Conservation (phyloP, 257 asterid species). For the Jacaranda copaia region DNA sequence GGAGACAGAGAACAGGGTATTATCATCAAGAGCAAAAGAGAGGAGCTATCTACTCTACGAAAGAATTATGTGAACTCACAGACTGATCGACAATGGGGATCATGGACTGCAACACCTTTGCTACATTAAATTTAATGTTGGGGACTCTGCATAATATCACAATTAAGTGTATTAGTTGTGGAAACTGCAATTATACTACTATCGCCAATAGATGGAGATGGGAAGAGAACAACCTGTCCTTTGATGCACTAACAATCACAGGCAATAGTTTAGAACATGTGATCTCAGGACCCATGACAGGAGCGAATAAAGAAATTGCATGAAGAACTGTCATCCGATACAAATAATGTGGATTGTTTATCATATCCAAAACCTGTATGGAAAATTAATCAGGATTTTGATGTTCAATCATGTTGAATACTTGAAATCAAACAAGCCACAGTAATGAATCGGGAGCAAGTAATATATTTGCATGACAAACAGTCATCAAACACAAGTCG, state of each 20-base stretch:
- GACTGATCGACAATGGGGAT: conserved; percentile 70
- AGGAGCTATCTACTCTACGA: too few species aligned
- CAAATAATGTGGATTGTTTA: conserved; percentile 60
- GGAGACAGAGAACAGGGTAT: neutral
- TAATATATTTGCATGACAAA: conserved; percentile 52
- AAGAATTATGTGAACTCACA: conserved; percentile 38
- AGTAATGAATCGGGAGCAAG: conserved; percentile 52
- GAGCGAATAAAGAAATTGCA: conserved; percentile 66
- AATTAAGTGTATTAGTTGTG: neutral
- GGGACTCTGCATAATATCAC: conserved; percentile 58
- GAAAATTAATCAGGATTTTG: neutral
- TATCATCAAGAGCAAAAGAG: neutral
- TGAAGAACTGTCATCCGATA: conserved; percentile 69
- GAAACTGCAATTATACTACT: neutral
- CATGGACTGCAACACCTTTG: conserved; percentile 77
- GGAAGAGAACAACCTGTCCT: conserved; percentile 56
- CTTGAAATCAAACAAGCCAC: neutral
- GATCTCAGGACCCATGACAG: conserved; percentile 74
- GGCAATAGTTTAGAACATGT: conserved; percentile 68
- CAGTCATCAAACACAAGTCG: conserved; percentile 66
- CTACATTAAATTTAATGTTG: conserved; percentile 72
- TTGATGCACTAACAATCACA: conserved; percentile 51
- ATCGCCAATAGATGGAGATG: neutral
- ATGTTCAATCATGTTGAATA: neutral
- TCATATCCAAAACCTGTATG: conserved; percentile 64